These are phyloP conservation scores for Clitoria ternatea DNA, from an alignment of 306 rosid species.

Conservation along the genomic window DNA sequence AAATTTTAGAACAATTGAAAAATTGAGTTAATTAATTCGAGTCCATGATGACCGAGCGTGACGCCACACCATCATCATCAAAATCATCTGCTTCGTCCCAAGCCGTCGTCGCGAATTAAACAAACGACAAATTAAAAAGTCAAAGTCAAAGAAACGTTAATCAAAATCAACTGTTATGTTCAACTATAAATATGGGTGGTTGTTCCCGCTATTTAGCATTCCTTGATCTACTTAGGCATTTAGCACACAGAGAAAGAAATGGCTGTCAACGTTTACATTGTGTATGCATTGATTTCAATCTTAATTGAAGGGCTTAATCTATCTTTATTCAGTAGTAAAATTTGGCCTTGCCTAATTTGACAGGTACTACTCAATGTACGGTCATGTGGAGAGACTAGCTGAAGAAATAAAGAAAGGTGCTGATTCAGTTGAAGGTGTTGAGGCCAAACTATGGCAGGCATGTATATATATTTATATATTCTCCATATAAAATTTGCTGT, in stretches of 20 bases:
- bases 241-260: too few species aligned
- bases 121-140: neutral
- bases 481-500: neutral
- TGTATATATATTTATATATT: too few species aligned
- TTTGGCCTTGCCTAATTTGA: conserved; percentile 9
- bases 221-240: too few species aligned
- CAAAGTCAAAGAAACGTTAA: neutral
- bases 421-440: conserved; percentile 70
- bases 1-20: too few species aligned
- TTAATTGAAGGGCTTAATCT: too few species aligned
- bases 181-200: conserved; percentile 34
- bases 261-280: conserved; percentile 72
- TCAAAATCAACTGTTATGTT: neutral
- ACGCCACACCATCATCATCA: too few species aligned
- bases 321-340: neutral
- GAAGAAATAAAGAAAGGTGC: conserved; percentile 71
- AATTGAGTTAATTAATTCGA: too few species aligned
- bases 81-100: too few species aligned
- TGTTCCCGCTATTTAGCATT: neutral
- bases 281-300: conserved; percentile 46
- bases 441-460: conserved; percentile 74
- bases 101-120: too few species aligned
- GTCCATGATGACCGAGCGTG: too few species aligned
- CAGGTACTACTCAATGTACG: conserved; percentile 77
- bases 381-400: conserved; percentile 73